phyloP scores from a whole-genome alignment of 257 asterid genomes.

The Capsicum baccatum region DNA sequence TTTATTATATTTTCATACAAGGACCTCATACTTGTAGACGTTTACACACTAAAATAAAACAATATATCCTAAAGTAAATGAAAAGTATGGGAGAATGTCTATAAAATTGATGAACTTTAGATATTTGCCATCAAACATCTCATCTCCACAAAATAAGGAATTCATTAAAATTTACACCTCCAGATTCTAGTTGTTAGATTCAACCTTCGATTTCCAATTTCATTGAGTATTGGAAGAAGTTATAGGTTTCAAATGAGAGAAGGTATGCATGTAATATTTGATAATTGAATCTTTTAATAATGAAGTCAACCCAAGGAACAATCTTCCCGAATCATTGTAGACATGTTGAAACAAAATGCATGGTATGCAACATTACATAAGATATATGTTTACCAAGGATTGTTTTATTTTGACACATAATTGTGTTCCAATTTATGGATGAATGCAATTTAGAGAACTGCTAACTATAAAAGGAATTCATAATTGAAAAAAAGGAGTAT shows the following conservation, averaged over 20 bases:
- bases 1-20: background rate
- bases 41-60: background rate
- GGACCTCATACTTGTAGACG: background rate
- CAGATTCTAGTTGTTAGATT: background rate
- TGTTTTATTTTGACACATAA: background rate
- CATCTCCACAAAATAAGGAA: background rate
- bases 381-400: background rate
- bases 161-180: background rate
- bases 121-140: background rate
- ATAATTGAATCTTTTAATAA: background rate
- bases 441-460: background rate
- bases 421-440: too few species aligned
- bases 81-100: background rate
- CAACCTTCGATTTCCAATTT: background rate
- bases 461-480: background rate
- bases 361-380: background rate
- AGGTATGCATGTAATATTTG: background rate
- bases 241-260: background rate
- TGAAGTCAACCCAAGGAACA: background rate
- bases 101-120: background rate
- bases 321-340: background rate
- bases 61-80: background rate
- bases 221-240: background rate
- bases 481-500: background rate
- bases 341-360: background rate